Base-by-base conservation (phyloP, 1,139 yeast genomes). In the Sugiyamaella xylanicola region DNA sequence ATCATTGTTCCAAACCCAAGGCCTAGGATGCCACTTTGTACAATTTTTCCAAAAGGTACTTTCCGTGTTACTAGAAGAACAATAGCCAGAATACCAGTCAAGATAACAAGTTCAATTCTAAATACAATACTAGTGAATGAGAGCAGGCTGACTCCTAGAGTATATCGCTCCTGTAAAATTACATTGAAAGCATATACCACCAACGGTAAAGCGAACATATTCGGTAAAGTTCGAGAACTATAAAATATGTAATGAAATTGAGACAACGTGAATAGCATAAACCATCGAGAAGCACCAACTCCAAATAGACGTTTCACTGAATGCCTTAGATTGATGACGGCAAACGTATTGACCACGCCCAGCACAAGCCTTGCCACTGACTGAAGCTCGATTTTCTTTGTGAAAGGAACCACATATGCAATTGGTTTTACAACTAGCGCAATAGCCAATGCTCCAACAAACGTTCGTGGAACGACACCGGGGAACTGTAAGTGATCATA, bases 391-490 rank as follows among this genome's bases (percentile, higher is more conserved):
- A 59, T 58, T 59, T 62, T 66, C 49, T 60, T 57, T 63, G 59
- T 61, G 52, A 60, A 71, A 72, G 72, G 63, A 48, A 62, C 13
- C 29, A 60, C 22, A 54, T 58, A 35, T 29, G 63, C 51, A 9
- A 72, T 64, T 35, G 79, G 78, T 51, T 78, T 69, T 0, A 74
- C 70, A 57, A 81, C 53, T 0, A 69, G 66, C 0, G 89, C 77
- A 8, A 90, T 62, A 1, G 81, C 59, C 55, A 86, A 63, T n/a
- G 95, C 79, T 1, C 96, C 96, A 5, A 89, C 67, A 64, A 91
- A 92, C 0, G 96, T 82, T 54, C 97, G 77, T 20, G 96, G 97
- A 3, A 92, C 97, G 1, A 78, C 93, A 0, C 98, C 97, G 0
- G 97, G 96, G 68, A 89, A 92, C 53, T 76, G 71, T 8, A 77